These are phyloP conservation scores for Musa schizocarpa DNA, from an alignment of 176 grass and related monocot species.

Conservation along the genomic window DNA sequence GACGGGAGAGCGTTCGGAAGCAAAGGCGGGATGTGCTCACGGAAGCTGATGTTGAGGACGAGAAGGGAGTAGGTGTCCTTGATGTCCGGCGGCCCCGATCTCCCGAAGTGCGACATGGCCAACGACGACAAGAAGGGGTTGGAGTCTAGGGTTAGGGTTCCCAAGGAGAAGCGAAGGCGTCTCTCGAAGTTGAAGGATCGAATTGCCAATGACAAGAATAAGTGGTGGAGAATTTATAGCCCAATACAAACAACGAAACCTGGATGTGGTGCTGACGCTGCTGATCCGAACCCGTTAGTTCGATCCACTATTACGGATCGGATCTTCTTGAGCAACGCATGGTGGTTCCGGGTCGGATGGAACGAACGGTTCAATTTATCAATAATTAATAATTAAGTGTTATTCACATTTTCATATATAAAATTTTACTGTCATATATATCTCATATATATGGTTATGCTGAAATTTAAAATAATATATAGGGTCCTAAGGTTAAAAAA, in stretches of 20 bases:
- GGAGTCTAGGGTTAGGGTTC: conserved; percentile 32
- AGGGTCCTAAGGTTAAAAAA: too few species aligned
- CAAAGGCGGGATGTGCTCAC: conserved; percentile 21
- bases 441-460: too few species aligned
- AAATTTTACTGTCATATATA: too few species aligned
- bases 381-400: too few species aligned
- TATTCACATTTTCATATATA: too few species aligned
- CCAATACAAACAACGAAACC: neutral
- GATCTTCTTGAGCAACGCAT: too few species aligned
- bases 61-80: conserved; percentile 85
- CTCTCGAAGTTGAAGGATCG: neutral
- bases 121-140: neutral
- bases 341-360: too few species aligned
- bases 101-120: conserved; percentile 79
- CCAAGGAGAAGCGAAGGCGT: neutral
- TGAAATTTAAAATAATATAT: too few species aligned
- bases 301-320: neutral
- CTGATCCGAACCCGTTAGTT: neutral
- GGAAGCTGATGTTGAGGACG: conserved; percentile 95
- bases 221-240: neutral
- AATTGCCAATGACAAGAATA: neutral
- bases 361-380: too few species aligned
- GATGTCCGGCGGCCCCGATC: conserved; percentile 84
- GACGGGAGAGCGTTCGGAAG: neutral
- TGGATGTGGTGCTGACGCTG: neutral